Percentiles rank a stretch among this genome's conserved stretches.
These are phyloP conservation scores for Globisporangium okanoganense DNA, from an alignment of 352 stramenopile genomes.

Conservation along the genomic window DNA sequence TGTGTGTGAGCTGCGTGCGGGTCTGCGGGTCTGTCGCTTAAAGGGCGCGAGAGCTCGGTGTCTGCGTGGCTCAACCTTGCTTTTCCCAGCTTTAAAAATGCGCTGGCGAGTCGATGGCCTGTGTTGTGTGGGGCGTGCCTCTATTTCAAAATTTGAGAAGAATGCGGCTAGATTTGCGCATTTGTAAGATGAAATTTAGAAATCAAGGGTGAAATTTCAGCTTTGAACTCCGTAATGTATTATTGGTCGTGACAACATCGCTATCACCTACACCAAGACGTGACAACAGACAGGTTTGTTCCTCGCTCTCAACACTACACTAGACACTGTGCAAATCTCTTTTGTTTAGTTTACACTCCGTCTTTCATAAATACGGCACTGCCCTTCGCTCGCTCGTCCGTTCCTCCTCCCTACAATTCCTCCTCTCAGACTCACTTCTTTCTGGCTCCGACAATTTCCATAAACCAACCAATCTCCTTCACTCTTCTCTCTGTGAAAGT, in stretches of 20 bases:
- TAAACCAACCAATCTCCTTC: too few species aligned
- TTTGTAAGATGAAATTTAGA: not conserved
- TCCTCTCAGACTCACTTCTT: not conserved
- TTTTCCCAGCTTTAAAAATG: too few species aligned
- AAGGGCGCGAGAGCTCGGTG: too few species aligned
- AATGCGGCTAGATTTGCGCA: not conserved
- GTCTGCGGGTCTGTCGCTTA: too few species aligned
- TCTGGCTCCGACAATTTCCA: not conserved
- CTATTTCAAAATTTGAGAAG: not conserved
- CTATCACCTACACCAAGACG: not conserved
- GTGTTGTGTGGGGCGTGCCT: not conserved
- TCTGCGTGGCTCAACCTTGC: too few species aligned
- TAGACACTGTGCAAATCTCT: not conserved
- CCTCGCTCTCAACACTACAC: too few species aligned
- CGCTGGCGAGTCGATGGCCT: not conserved
- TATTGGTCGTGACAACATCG: not conserved
- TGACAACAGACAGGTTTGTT: too few species aligned
- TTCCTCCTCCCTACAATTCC: not conserved
- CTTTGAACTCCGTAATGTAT: too few species aligned
- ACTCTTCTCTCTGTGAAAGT: too few species aligned
- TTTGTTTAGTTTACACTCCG: not conserved
- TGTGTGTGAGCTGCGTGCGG: too few species aligned
- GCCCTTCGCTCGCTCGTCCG: not conserved
- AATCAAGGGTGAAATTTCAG: not conserved
- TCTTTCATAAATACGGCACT: not conserved